Base-by-base conservation (phyloP, 169 alveolate genomes). In the Cryptosporidium ryanae region DNA sequence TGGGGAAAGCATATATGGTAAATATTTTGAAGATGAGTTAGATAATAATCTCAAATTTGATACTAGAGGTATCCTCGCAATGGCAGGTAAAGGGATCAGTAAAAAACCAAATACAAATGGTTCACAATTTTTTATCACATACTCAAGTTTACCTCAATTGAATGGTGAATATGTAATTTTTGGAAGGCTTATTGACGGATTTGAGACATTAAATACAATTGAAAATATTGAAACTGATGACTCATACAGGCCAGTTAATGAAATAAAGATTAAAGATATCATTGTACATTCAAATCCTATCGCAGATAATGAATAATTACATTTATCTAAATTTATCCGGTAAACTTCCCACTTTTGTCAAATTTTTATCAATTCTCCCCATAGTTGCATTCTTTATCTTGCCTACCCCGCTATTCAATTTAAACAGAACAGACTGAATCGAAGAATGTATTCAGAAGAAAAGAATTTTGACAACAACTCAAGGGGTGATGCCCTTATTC, bases 1-100 rank as follows among this genome's bases (percentile, higher is more conserved):
- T 10, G 99, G 99, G 12, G 97, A 96, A 91, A 96, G 99, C 71
- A 96, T 97, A 43, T 98, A 95, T 87, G 98, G 98, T 13, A 94
- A 91, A 18, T 97, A 95, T 54, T 98, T 98, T 84, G 96, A 95
- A 82, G 99, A 98, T 90, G 99, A 98, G 91, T 93, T 97, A 66
- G 98, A 96, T 76, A 90, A 97, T 27, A 93, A 98, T 66, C 87
- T 98, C 34, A 96, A 97, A 97, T 96, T 93, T 71, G 98, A 96
- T 76, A 84, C 91, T 76, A 81, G 97, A 44, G 98, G 98, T 25
- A 84, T 92, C n/a, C 90, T 96, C 48, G 93, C 97, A 23, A 96
- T 96, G 98, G 98, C 98, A 55, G 94, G 95, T 89, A 94, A 89
- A 55, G 97, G 97, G n/a, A 6, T 27, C 2, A 66, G 82, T 31